These are phyloP conservation scores for Ceratobasidium sp. DNA, from an alignment of 1,284 basidiomycete genomes.

Conservation along the genomic window DNA sequence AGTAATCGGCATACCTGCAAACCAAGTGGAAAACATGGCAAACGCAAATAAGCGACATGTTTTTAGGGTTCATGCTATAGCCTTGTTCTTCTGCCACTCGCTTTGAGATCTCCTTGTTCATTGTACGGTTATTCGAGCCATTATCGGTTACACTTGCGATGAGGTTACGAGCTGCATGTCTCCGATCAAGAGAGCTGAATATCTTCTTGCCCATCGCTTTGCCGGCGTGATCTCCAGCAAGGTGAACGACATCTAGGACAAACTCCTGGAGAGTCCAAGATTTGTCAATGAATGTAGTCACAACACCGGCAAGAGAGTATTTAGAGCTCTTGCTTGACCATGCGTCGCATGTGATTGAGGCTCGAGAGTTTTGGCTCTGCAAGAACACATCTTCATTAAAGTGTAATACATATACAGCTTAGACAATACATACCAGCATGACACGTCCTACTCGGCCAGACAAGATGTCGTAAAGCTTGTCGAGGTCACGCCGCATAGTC, in stretches of 20 bases:
- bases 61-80: not conserved
- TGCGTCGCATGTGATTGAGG: slow-evolving; percentile 2
- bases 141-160: slow-evolving; percentile 18
- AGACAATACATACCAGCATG: not conserved
- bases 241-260: slow-evolving; percentile 7
- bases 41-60: slow-evolving; percentile 11
- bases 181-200: not conserved
- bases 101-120: slow-evolving; percentile 1
- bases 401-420: no score
- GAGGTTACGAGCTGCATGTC: not conserved
- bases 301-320: slow-evolving; percentile 13
- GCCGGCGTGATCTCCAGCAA: not conserved
- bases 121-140: slow-evolving; percentile 7
- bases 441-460: not conserved
- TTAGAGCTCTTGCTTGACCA: slow-evolving; percentile 21
- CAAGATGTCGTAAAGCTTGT: slow-evolving; percentile 7
- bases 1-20: not conserved
- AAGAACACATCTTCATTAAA: no score
- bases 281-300: slow-evolving; percentile 8
- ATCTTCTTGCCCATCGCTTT: not conserved
- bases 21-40: slow-evolving; percentile 10
- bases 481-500: slow-evolving; percentile 7
- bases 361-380: slow-evolving; percentile 2
- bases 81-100: not conserved
- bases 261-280: slow-evolving; percentile 10